These are phyloP conservation scores for Oryza brachyantha DNA, from an alignment of 176 grass and related monocot species.

Conservation along the genomic window DNA sequence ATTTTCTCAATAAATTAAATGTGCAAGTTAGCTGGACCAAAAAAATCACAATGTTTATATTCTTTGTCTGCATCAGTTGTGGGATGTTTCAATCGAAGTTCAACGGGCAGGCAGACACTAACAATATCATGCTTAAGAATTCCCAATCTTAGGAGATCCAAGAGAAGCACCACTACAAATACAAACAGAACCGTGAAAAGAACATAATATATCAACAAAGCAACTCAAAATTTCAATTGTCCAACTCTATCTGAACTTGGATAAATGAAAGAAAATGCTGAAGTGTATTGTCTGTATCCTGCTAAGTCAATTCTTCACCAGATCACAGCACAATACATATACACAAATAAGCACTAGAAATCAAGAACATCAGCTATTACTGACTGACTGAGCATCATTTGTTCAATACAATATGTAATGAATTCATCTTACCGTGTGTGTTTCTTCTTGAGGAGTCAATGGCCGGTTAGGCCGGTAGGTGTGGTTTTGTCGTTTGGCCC, in stretches of 20 bases:
- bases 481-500: conserved; percentile 98
- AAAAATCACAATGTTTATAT: not conserved
- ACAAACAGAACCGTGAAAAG: not conserved
- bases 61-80: not conserved
- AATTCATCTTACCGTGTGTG: conserved; percentile 77
- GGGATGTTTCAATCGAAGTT: not conserved
- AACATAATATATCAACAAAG: not conserved
- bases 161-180: conserved; percentile 3
- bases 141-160: not conserved
- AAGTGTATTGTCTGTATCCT: not conserved
- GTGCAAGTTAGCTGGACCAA: not conserved
- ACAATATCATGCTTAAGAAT: not conserved
- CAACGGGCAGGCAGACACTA: not conserved
- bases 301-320: not conserved
- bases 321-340: not conserved
- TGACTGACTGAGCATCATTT: not conserved
- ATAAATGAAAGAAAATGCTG: not conserved
- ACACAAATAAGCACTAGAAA: not conserved
- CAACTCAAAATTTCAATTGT: not conserved
- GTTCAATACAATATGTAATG: conserved; percentile 7
- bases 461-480: conserved; percentile 93
- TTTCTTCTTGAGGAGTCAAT: conserved; percentile 75
- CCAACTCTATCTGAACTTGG: not conserved
- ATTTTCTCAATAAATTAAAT: too few relatives aligned
- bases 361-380: conserved; percentile 2